Evolutionary conservation across 257 asterid species (phyloP).

Genomic region (Solanum clarkiae): DNA sequence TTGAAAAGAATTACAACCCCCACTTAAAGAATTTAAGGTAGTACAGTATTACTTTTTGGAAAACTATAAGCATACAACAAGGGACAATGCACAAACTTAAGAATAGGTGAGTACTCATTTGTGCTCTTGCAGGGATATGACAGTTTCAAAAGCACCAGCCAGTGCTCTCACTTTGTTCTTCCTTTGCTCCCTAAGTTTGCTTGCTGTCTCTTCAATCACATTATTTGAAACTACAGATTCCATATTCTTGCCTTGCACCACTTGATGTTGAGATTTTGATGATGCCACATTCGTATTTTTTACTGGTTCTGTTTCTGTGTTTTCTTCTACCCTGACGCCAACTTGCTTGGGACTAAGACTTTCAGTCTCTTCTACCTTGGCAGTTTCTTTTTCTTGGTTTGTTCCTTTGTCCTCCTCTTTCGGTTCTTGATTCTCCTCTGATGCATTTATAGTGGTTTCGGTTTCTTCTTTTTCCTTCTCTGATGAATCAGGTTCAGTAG

Average conservation of each 20-base stretch:
- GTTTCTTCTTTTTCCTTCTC: not conserved
- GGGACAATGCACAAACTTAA: not conserved
- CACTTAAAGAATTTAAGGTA: not conserved
- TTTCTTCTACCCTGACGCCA: not conserved
- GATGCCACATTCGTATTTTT: constrained; percentile 8
- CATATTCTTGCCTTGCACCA: constrained; percentile 27
- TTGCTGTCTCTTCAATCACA: constrained; percentile 63
- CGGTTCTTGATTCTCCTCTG: not conserved
- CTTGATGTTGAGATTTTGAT: constrained; percentile 4
- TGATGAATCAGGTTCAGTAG: not conserved
- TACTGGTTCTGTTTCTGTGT: not conserved
- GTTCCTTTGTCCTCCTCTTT: not conserved
- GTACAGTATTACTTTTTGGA: not conserved
- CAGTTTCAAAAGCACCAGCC: constrained; percentile 79
- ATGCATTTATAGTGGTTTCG: not conserved
- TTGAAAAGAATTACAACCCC: not conserved
- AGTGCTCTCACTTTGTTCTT: constrained; percentile 61
- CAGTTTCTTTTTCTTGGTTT: not conserved
- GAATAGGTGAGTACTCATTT: constrained; percentile 10
- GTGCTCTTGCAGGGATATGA: constrained; percentile 45
- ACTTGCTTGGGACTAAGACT: not conserved
- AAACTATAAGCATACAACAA: not conserved
- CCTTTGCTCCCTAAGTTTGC: constrained; percentile 55
- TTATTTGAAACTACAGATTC: constrained; percentile 32
- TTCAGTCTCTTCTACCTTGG: not conserved